These are phyloP conservation scores for Zygoascus biomembranicola DNA, from an alignment of 805 yeast genomes.

Conservation along the genomic window DNA sequence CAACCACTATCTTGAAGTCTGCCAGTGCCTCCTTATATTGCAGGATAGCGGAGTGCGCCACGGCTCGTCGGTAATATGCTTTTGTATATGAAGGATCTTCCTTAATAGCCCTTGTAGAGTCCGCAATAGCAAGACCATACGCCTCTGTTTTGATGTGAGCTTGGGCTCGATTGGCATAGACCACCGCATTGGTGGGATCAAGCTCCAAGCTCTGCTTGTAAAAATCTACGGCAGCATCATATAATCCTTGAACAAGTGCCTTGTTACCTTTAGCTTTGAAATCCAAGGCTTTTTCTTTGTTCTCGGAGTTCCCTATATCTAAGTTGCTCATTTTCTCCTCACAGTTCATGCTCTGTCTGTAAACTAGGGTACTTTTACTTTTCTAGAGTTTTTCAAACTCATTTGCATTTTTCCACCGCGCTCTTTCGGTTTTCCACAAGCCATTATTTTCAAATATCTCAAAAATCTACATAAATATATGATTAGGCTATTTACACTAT, in stretches of 20 bases:
- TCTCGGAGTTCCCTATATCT: background rate
- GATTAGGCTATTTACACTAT: background rate
- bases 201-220: slow-evolving; percentile 67
- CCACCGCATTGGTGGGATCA: slow-evolving; percentile 54
- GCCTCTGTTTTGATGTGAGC: slow-evolving; percentile 80
- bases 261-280: slow-evolving; percentile 62
- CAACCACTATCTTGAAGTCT: slow-evolving; percentile 59
- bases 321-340: background rate
- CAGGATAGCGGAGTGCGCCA: slow-evolving; percentile 66
- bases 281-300: slow-evolving; percentile 6
- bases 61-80: slow-evolving; percentile 82
- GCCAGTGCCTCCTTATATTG: slow-evolving; percentile 64
- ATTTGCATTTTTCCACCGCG: too few relatives aligned
- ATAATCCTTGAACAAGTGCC: slow-evolving; percentile 52
- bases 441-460: too few relatives aligned
- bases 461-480: background rate
- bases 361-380: too few relatives aligned
- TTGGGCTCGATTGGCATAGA: slow-evolving; percentile 77
- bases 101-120: slow-evolving; percentile 63
- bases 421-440: too few relatives aligned
- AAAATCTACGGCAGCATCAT: slow-evolving; percentile 50
- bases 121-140: slow-evolving; percentile 77
- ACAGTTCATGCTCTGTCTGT: too few relatives aligned
- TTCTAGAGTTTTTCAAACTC: too few relatives aligned
- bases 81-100: slow-evolving; percentile 62